Percentiles rank a stretch among this genome's conserved stretches.
Conservation (phyloP, 1,139 yeast genomes). For the Meyerozyma elateridarum region DNA sequence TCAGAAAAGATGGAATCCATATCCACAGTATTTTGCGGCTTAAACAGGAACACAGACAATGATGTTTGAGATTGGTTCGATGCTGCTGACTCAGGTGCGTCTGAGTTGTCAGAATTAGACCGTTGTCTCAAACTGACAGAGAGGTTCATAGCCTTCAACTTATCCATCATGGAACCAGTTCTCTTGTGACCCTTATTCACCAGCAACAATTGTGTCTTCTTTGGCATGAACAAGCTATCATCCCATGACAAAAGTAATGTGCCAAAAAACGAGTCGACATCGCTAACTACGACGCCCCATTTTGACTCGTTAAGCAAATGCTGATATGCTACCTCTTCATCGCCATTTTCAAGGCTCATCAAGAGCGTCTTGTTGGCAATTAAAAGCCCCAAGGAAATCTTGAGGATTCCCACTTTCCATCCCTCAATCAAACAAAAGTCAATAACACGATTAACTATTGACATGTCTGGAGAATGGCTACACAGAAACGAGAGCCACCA, state of each 20-base stretch:
- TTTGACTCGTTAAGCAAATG: conserved; percentile 54
- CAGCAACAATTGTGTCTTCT: conserved; percentile 4
- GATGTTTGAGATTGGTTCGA: conserved; percentile 8
- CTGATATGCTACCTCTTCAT: conserved; percentile 59
- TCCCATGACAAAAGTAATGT: conserved; percentile 35
- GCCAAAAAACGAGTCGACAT: conserved; percentile 42
- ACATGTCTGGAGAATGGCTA: conserved; percentile 54
- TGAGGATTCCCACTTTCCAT: conserved; percentile 58
- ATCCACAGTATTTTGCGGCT: conserved; percentile 3
- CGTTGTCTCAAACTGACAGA: conserved; percentile 7
- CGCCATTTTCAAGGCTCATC: conserved; percentile 42
- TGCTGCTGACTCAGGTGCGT: conserved; percentile 2
- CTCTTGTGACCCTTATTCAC: conserved; percentile 7
- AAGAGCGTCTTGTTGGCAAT: conserved; percentile 49
- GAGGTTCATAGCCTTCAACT: conserved; percentile 9
- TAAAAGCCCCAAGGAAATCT: conserved; percentile 54
- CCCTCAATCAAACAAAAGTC: conserved; percentile 61
- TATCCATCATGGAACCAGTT: conserved; percentile 11
- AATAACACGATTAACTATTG: conserved; percentile 47
- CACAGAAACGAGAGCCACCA: conserved; percentile 69
- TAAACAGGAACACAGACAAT: conserved; percentile 10
- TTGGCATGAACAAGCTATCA: conserved; percentile 22
- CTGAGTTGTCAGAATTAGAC: conserved; percentile 6
- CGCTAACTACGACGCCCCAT: conserved; percentile 49
- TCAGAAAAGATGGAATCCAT: conserved; percentile 3